These are phyloP conservation scores for Penicillium oxalicum DNA, from an alignment of 2,329 filamentous ascomycete species.

Conservation along the genomic window DNA sequence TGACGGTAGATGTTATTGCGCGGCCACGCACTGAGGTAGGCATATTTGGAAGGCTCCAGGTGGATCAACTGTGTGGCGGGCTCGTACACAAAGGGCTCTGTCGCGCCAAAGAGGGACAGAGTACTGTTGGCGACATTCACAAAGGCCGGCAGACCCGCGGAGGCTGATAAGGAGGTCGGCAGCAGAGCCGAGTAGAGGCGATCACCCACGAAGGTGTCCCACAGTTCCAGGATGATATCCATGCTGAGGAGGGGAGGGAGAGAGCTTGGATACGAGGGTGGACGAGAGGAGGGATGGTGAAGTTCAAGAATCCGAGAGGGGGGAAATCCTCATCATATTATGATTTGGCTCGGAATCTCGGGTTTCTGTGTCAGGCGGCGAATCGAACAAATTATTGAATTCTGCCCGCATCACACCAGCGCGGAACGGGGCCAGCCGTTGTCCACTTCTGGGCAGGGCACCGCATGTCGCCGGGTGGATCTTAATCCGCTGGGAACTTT, in stretches of 20 bases:
- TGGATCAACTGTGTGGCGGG: slow-evolving; percentile 66
- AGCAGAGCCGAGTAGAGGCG: slow-evolving; percentile 65
- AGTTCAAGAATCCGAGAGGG: not conserved
- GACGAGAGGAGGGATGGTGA: not conserved
- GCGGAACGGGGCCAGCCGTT: slow-evolving; percentile 28
- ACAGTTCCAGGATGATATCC: slow-evolving; percentile 85
- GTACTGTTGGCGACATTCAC: slow-evolving; percentile 51
- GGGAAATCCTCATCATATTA: not conserved
- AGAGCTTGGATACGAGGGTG: not conserved
- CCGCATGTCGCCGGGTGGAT: not conserved
- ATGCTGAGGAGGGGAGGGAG: slow-evolving; percentile 44
- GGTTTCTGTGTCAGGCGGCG: slow-evolving; percentile 5
- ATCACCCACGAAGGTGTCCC: slow-evolving; percentile 78
- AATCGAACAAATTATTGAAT: slow-evolving; percentile 12
- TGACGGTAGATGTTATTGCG: slow-evolving; percentile 76
- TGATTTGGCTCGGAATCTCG: not conserved
- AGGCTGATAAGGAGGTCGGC: slow-evolving; percentile 54
- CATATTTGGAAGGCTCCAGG: slow-evolving; percentile 65
- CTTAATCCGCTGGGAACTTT: not conserved
- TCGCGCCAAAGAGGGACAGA: slow-evolving; percentile 50
- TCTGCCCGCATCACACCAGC: slow-evolving; percentile 28
- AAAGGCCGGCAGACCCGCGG: slow-evolving; percentile 48
- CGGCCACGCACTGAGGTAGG: slow-evolving; percentile 70
- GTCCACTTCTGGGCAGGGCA: not conserved
- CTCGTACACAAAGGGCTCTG: slow-evolving; percentile 50